These are phyloP conservation scores for Pseudogymnoascus sp. DNA, from an alignment of 2,329 filamentous ascomycete species.

Conservation along the genomic window DNA sequence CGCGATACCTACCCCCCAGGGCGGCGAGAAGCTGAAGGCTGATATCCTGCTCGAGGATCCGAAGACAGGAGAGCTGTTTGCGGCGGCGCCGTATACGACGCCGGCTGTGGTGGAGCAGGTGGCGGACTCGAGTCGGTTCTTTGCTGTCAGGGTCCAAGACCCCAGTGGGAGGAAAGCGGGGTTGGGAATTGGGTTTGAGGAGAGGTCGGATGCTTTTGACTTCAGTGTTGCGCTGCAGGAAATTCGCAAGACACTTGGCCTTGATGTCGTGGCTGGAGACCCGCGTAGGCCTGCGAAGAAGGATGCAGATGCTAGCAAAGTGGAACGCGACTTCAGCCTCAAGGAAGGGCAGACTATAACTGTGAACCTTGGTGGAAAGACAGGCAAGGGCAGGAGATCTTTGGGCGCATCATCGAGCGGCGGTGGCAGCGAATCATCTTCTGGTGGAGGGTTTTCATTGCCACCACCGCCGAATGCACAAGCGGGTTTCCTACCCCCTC, in stretches of 20 bases:
- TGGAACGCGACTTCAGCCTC: conserved; percentile 72
- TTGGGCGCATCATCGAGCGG: conserved; percentile 23
- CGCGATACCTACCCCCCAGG: conserved; percentile 42
- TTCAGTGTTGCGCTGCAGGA: conserved; percentile 77
- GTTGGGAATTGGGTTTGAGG: conserved; percentile 81
- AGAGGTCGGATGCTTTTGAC: conserved; percentile 79
- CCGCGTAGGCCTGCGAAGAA: conserved; percentile 26
- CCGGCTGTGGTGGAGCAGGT: conserved; percentile 66
- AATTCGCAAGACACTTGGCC: conserved; percentile 61
- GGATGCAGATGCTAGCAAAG: conserved; percentile 35
- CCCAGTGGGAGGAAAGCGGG: conserved; percentile 69
- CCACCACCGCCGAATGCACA: conserved; percentile 56
- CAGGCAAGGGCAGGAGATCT: conserved; percentile 28
- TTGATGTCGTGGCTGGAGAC: conserved; percentile 41
- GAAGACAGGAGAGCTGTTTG: conserved; percentile 68
- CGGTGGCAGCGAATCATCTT: conserved; percentile 28
- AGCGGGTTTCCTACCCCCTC: conserved; percentile 50
- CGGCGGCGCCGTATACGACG: conserved; percentile 70
- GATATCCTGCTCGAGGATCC: conserved; percentile 77
- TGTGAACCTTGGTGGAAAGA: conserved; percentile 62
- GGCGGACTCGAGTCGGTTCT: conserved; percentile 75
- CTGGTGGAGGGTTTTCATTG: conserved; percentile 60
- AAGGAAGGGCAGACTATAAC: conserved; percentile 89
- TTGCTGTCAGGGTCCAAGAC: conserved; percentile 74
- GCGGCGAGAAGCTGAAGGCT: conserved; percentile 55